Conservation (phyloP, 129 eudicot species). For the Artemisia annua region DNA sequence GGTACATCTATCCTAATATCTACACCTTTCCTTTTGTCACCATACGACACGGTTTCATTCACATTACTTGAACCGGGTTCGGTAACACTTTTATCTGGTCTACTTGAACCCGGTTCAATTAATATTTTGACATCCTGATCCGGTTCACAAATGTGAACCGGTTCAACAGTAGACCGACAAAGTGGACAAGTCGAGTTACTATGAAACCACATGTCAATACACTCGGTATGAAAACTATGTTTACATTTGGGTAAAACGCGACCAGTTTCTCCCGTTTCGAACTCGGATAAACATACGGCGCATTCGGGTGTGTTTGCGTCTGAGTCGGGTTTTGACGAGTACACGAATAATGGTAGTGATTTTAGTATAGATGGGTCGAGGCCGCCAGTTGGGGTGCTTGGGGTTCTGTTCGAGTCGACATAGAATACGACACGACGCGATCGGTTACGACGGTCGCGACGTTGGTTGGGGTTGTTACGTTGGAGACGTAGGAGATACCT, state of each 20-base stretch:
- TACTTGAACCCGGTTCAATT: constrained; percentile 18
- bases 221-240: constrained; percentile 73
- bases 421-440: constrained; percentile 53
- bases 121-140: background rate
- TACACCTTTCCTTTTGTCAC: constrained; percentile 50
- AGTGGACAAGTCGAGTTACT: constrained; percentile 85
- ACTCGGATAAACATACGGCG: constrained; percentile 93
- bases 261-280: constrained; percentile 63
- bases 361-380: constrained; percentile 44
- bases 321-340: constrained; percentile 32
- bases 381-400: constrained; percentile 28
- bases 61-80: constrained; percentile 41
- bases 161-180: constrained; percentile 82
- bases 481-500: constrained; percentile 42
- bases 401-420: constrained; percentile 32
- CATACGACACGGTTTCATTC: constrained; percentile 32
- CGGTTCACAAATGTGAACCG: background rate
- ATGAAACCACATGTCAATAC: constrained; percentile 92
- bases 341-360: constrained; percentile 55
- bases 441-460: constrained; percentile 41
- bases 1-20: constrained; percentile 65
- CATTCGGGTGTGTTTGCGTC: constrained; percentile 45
- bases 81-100: background rate
- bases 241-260: constrained; percentile 71
- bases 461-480: constrained; percentile 43